These are phyloP conservation scores for Albatrellus ellisii DNA, from an alignment of 768 basidiomycete species.

Conservation along the genomic window DNA sequence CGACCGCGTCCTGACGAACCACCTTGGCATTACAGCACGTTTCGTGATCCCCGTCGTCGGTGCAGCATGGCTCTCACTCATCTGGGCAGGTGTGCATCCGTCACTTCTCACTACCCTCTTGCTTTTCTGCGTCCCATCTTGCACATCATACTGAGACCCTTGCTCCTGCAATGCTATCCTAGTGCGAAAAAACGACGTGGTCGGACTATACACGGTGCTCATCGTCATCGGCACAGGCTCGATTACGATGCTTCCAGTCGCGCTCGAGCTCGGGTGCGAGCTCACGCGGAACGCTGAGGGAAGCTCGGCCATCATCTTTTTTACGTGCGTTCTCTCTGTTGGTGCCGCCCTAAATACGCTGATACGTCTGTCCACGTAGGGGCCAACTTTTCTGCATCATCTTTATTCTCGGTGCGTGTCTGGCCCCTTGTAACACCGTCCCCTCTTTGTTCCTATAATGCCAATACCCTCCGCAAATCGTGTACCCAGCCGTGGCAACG, in stretches of 20 bases:
- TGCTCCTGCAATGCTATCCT: too few relatives aligned
- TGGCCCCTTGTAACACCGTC: background rate
- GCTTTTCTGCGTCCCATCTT: background rate
- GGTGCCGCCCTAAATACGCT: background rate
- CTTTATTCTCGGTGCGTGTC: conserved; percentile 43
- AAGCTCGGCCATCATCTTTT: conserved; percentile 69
- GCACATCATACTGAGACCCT: background rate
- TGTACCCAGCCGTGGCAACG: too few relatives aligned
- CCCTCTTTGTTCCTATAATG: background rate
- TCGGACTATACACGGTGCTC: conserved; percentile 51
- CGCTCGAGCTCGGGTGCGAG: conserved; percentile 68
- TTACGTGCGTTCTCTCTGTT: conserved; percentile 31
- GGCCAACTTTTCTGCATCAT: conserved; percentile 54
- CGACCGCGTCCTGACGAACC: conserved; percentile 72
- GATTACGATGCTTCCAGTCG: conserved; percentile 62
- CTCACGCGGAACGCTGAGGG: conserved; percentile 69
- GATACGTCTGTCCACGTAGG: conserved; percentile 20
- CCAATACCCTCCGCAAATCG: too few relatives aligned
- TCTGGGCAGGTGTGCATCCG: conserved; percentile 58
- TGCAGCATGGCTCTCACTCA: conserved; percentile 54
- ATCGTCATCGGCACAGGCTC: conserved; percentile 53
- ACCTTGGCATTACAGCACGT: conserved; percentile 47
- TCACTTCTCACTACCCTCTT: background rate
- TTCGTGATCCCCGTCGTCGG: conserved; percentile 48
- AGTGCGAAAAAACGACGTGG: conserved; percentile 53